Conservation (phyloP, 2,329 filamentous ascomycete species). For the Magnaporthiopsis rhizophila region DNA sequence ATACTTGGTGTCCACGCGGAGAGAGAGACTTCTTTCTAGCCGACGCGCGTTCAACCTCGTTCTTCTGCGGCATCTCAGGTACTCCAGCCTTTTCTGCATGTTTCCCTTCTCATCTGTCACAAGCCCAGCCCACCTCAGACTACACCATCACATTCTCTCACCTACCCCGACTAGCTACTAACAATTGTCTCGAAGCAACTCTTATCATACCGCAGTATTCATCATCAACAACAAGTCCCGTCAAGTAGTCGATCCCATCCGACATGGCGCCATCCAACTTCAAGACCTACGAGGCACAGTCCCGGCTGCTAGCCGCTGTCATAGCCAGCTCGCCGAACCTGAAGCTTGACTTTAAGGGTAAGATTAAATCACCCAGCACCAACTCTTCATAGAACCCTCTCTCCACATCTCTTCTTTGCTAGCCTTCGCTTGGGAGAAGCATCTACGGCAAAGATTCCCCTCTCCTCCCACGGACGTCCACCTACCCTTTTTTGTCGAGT, state of each 20-base stretch:
- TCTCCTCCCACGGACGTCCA: neutral
- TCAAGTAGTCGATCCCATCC: no score
- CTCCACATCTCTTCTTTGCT: neutral
- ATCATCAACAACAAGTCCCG: no score
- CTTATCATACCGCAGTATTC: neutral
- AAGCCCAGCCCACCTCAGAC: no score
- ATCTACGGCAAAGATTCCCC: neutral
- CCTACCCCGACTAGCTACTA: neutral
- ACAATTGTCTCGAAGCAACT: neutral
- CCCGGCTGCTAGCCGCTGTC: conserved; percentile 52
- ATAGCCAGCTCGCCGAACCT: conserved; percentile 46
- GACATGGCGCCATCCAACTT: conserved; percentile 42
- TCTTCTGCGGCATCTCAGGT: no score
- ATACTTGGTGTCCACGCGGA: no score
- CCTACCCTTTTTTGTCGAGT: neutral
- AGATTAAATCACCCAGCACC: conserved; percentile 16
- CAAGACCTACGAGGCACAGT: conserved; percentile 50
- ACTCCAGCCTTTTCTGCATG: no score
- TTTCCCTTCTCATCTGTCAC: no score
- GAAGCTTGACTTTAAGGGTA: conserved; percentile 56
- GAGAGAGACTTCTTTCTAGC: no score
- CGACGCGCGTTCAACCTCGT: no score
- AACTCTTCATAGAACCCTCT: neutral
- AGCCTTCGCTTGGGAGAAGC: neutral
- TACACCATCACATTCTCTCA: no score